A percentile compares a stretch with the other conserved stretches of the same genome.
phyloP scores from a whole-genome alignment of 352 stramenopile genomes.

The Globisporangium lucens region DNA sequence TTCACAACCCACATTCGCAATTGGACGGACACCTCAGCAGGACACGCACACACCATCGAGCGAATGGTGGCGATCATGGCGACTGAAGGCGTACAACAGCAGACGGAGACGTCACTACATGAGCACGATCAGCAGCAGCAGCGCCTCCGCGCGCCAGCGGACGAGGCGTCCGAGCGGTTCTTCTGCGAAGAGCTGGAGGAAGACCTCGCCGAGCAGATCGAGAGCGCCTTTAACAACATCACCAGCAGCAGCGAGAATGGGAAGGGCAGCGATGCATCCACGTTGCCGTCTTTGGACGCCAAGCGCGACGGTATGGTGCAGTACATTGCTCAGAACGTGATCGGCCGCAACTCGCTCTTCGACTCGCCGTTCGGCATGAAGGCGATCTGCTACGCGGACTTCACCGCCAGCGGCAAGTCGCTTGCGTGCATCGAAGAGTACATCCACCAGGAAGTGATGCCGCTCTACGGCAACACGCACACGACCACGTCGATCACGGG shows the following conservation, averaged over 20 bases:
- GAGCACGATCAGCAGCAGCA: slow-evolving; percentile 5
- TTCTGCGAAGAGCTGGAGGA: slow-evolving; percentile 83
- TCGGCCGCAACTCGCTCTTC: slow-evolving; percentile 47
- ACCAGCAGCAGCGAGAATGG: slow-evolving; percentile 8
- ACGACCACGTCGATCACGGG: slow-evolving; percentile 88
- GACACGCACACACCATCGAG: background rate
- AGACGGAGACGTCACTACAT: background rate
- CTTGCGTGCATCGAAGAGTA: slow-evolving; percentile 90
- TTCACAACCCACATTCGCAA: background rate
- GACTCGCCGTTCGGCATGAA: slow-evolving; percentile 65
- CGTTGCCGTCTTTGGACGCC: slow-evolving; percentile 1
- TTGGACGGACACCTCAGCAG: background rate
- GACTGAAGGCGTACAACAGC: background rate
- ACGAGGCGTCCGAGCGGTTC: slow-evolving; percentile 34
- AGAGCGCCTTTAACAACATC: slow-evolving; percentile 16
- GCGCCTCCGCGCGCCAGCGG: background rate
- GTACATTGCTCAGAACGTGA: slow-evolving; percentile 43
- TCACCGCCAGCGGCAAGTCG: slow-evolving; percentile 90
- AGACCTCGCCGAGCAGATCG: slow-evolving; percentile 44
- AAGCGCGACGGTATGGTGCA: slow-evolving; percentile 23
- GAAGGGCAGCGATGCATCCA: background rate
- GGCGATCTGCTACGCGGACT: slow-evolving; percentile 94
- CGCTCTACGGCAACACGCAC: slow-evolving; percentile 97
- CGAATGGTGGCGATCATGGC: slow-evolving; percentile 15
- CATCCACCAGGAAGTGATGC: slow-evolving; percentile 83